Percentiles rank a stretch among this genome's conserved stretches.
Conservation (phyloP, 2,329 filamentous ascomycete species). For the Cercospora beticola region DNA sequence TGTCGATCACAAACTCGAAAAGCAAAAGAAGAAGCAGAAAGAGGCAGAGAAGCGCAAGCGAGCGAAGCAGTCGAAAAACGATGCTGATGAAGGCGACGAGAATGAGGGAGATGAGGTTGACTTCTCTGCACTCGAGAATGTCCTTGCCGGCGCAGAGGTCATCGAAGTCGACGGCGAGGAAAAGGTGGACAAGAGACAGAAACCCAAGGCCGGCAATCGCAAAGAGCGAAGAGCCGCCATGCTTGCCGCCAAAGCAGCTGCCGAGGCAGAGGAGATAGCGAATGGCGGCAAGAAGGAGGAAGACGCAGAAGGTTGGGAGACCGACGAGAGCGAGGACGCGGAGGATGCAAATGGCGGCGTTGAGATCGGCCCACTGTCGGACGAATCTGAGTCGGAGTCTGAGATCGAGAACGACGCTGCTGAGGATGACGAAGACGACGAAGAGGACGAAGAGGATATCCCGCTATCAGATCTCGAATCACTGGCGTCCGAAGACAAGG, state of each 20-base stretch:
- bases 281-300: constrained; percentile 37
- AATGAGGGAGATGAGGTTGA: constrained; percentile 35
- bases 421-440: constrained; percentile 44
- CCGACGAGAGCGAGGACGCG: constrained; percentile 33
- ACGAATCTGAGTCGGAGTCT: constrained; percentile 41
- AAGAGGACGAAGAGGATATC: constrained; percentile 69
- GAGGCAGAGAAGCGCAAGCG: constrained; percentile 52
- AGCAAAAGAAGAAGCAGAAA: constrained; percentile 55
- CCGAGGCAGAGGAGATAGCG: constrained; percentile 26
- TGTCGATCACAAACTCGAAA: constrained; percentile 71
- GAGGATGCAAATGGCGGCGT: constrained; percentile 45
- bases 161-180: constrained; percentile 22
- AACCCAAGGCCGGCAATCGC: constrained; percentile 18
- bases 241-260: constrained; percentile 22
- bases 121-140: constrained; percentile 31
- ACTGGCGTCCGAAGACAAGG: constrained; percentile 73
- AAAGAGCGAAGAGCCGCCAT: constrained; percentile 19
- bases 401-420: constrained; percentile 37
- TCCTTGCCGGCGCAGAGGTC: constrained; percentile 32
- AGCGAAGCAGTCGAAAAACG: constrained; percentile 40
- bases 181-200: constrained; percentile 15
- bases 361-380: constrained; percentile 33
- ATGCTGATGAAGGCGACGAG: constrained; percentile 50
- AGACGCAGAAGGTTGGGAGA: constrained; percentile 35
- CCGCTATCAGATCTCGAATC: constrained; percentile 85